A percentile compares a stretch with the other conserved stretches of the same genome.
Evolutionary conservation across 2,329 filamentous ascomycete species (phyloP).

Genomic region (Mycosphaerelloides madeirae): DNA sequence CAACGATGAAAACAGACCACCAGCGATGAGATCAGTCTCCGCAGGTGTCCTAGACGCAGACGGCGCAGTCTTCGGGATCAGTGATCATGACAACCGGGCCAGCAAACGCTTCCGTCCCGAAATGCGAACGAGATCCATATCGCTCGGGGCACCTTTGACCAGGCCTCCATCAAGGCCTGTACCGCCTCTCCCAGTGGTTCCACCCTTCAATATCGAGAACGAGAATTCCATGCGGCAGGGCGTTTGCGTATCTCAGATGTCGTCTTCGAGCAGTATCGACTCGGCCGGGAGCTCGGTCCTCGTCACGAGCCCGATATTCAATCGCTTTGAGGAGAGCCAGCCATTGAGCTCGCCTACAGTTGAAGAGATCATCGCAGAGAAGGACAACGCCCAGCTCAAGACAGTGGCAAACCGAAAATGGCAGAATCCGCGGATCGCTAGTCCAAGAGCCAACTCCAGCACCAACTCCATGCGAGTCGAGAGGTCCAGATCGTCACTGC

Average conservation of each 20-base stretch:
- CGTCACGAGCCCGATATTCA: constrained; percentile 35
- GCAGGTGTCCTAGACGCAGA: constrained; percentile 22
- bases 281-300: constrained; percentile 41
- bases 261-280: constrained; percentile 38
- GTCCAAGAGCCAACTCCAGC: constrained; percentile 25
- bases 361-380: constrained; percentile 24
- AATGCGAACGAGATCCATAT: constrained; percentile 30
- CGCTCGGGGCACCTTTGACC: constrained; percentile 34
- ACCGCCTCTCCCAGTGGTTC: constrained; percentile 39
- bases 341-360: constrained; percentile 23
- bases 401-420: constrained; percentile 35
- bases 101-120: constrained; percentile 14
- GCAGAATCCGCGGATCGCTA: constrained; percentile 31
- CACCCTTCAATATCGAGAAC: constrained; percentile 8
- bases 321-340: constrained; percentile 14
- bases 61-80: constrained; percentile 14
- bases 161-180: constrained; percentile 39
- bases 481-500: constrained; percentile 24
- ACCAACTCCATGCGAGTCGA: constrained; percentile 19
- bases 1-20: constrained; percentile 11
- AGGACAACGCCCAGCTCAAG: constrained; percentile 30
- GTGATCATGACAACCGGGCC: constrained; percentile 5
- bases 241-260: constrained; percentile 34
- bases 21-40: constrained; percentile 24
- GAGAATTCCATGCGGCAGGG: constrained; percentile 12